Conservation (phyloP, 2,329 filamentous ascomycete genomes). For the Clarireedia sp. region DNA sequence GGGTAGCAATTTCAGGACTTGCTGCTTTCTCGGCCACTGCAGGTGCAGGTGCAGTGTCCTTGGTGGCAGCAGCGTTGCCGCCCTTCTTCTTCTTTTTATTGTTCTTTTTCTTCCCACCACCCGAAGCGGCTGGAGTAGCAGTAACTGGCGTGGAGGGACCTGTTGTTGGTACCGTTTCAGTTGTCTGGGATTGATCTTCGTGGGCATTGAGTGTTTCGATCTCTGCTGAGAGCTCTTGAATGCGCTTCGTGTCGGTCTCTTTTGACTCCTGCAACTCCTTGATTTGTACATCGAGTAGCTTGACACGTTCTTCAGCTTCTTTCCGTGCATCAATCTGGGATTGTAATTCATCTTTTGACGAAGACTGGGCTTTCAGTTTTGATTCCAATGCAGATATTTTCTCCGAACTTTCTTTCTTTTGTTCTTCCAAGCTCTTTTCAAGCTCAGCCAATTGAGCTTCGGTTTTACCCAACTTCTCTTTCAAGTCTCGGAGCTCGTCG, state of each 20-base stretch:
- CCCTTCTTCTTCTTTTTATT: constrained; percentile 66
- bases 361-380: constrained; percentile 15
- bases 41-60: constrained; percentile 18
- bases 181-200: constrained; percentile 9
- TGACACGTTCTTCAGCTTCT: constrained; percentile 16
- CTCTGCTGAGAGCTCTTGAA: constrained; percentile 20
- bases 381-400: constrained; percentile 18
- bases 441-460: constrained; percentile 20
- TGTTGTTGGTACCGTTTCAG: constrained; percentile 16
- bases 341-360: constrained; percentile 14
- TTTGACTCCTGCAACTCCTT: constrained; percentile 19
- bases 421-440: constrained; percentile 16
- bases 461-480: constrained; percentile 22
- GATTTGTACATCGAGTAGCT: constrained; percentile 19
- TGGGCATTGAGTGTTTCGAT: constrained; percentile 16
- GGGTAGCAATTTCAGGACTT: constrained; percentile 8
- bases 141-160: constrained; percentile 35
- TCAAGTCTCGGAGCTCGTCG: constrained; percentile 22
- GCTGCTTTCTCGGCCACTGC: constrained; percentile 12
- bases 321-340: constrained; percentile 14
- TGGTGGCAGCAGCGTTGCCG: constrained; percentile 21
- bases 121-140: constrained; percentile 26
- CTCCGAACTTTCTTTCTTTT: constrained; percentile 17
- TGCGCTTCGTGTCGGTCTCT: constrained; percentile 15
- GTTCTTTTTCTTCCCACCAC: constrained; percentile 66